Base-by-base conservation (phyloP, 176 grass and related monocot species). In the Alopecurus myosuroides region DNA sequence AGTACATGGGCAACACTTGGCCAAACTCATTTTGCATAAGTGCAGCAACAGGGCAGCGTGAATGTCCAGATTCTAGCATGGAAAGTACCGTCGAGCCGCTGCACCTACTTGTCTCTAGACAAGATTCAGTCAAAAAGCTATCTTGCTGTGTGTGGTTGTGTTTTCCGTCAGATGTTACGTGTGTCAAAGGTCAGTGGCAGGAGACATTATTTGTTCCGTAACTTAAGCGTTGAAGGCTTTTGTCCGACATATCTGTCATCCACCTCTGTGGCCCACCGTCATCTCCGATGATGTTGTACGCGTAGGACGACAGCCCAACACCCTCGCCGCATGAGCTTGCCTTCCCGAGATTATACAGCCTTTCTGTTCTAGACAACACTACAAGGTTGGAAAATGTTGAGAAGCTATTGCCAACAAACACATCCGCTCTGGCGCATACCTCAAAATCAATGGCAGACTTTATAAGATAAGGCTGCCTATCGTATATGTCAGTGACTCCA, bases 381-480 rank as follows among this genome's bases (percentile, higher is more conserved):
- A 96, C 79, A 61, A 98, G 91, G 51, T 90, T 92, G 70, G 96
- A 95, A 87, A 98, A 98, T 85, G 96, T 98, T 61, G 96, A 98
- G 86, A 95, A 98, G 77, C 91, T 98, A 86, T 98, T 98, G 33
- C 96, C 96, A 64, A 95, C 83, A 81, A 98, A 98, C 55, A 95
- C 86, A 75, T 95, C 77, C 11, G 96, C 89, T 89, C 93, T 95
- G 1, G 70, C 73, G 73, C 96, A 98, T 76, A 99, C 93, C 78
- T 99, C 97, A 56, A 93, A 99, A 78, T 99, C 97, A n/a, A 99
- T 96, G 71, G 94, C 97, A 19, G 97, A 96, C 63, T 96, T 94
- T 89, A 99, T 94, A 69, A 99, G 91, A 74, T 99, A 99, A 40
- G 97, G 97, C 22, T 99, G 86, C 28, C 69, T 91, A 33, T 90